A percentile compares a stretch with the other conserved stretches of the same genome.
These are phyloP conservation scores for Brassica incana DNA, from an alignment of 345 rosid genomes.

Conservation along the genomic window DNA sequence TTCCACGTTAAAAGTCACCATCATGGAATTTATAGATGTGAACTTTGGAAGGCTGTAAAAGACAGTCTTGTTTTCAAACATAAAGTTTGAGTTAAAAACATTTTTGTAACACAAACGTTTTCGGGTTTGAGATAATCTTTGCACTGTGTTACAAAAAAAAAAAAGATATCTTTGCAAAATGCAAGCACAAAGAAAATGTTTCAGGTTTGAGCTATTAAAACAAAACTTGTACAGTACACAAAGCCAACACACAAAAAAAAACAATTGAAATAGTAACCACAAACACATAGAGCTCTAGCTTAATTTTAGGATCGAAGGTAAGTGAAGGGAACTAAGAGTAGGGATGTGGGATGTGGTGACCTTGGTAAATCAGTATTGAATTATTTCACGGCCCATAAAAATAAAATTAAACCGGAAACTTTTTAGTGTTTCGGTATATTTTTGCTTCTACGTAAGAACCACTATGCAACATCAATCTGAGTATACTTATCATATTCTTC, in stretches of 20 bases:
- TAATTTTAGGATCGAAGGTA: neutral
- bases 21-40: neutral
- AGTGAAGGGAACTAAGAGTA: too few species aligned
- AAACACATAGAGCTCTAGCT: neutral
- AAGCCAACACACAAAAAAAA: too few species aligned
- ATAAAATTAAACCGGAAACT: neutral
- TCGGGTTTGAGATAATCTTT: neutral
- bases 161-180: too few species aligned
- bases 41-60: neutral
- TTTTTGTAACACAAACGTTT: neutral
- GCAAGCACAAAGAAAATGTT: neutral
- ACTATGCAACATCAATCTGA: neutral
- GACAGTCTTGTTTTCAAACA: neutral
- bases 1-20: neutral
- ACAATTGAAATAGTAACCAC: neutral
- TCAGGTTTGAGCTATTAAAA: neutral
- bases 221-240: neutral
- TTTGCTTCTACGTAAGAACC: constrained; percentile 5
- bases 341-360: neutral
- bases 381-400: neutral
- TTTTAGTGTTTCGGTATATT: neutral
- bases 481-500: constrained; percentile 27
- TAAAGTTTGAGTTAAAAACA: neutral
- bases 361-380: neutral
- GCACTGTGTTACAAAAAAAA: too few species aligned